Percentiles rank a stretch among this genome's conserved stretches.
Evolutionary conservation across 768 basidiomycete genomes (phyloP).

Genomic region (Gloeostereum incarnatum): DNA sequence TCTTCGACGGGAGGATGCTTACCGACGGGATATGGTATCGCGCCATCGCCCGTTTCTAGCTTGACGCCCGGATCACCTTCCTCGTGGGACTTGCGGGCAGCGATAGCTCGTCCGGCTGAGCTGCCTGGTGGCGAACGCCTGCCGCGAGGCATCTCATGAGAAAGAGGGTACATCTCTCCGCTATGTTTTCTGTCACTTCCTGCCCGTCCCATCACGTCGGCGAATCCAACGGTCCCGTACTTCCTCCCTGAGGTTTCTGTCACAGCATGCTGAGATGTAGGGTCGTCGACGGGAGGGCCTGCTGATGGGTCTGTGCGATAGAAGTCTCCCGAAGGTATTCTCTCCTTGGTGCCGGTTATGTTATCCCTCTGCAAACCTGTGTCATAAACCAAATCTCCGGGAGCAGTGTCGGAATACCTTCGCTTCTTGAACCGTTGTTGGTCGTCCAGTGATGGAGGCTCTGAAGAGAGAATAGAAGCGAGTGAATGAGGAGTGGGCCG

Average conservation of each 20-base stretch:
- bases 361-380: too few relatives aligned
- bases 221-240: slow-evolving; percentile 1
- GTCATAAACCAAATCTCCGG: too few relatives aligned
- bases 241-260: not conserved
- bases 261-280: not conserved
- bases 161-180: not conserved
- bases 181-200: not conserved
- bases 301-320: too few relatives aligned
- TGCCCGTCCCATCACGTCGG: not conserved
- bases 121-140: slow-evolving; percentile 43
- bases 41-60: not conserved
- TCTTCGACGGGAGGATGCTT: too few relatives aligned
- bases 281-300: slow-evolving; percentile 1
- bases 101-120: slow-evolving; percentile 32
- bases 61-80: slow-evolving; percentile 16
- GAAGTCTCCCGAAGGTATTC: too few relatives aligned
- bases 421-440: slow-evolving; percentile 26
- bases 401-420: slow-evolving; percentile 31
- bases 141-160: slow-evolving; percentile 2
- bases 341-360: too few relatives aligned
- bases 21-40: too few relatives aligned
- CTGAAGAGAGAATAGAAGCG: slow-evolving; percentile 10
- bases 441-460: slow-evolving; percentile 2
- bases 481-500: slow-evolving; percentile 4
- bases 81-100: slow-evolving; percentile 26